Conservation (phyloP, 1,139 yeast genomes). For the Saccharomyces pastorianus region DNA sequence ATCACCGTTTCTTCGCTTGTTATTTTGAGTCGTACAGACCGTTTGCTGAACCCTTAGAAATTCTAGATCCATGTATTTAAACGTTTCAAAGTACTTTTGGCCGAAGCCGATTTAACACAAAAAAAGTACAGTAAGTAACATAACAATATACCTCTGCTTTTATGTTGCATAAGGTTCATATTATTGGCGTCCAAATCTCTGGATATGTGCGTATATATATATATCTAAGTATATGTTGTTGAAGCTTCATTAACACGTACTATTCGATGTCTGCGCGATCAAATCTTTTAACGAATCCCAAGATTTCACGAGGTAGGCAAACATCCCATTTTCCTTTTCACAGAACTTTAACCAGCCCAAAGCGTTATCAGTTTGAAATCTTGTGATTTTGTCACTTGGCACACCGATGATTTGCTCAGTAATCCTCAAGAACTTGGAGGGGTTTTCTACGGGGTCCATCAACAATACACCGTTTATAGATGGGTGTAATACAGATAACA, state of each 20-base stretch:
- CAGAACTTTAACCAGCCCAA: neutral
- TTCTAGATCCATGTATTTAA: neutral
- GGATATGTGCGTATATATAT: neutral
- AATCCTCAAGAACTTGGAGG: conserved; percentile 16
- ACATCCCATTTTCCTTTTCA: neutral
- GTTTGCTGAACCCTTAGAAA: neutral
- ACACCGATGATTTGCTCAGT: conserved; percentile 14
- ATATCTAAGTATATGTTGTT: neutral
- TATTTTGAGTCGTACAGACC: too few species aligned
- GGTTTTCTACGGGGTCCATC: conserved; percentile 25
- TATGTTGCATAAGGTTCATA: neutral
- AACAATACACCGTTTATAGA: conserved; percentile 23
- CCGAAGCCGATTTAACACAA: neutral
- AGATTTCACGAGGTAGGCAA: neutral
- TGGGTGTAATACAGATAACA: conserved; percentile 24
- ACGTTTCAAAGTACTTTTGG: neutral
- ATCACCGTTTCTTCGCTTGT: neutral
- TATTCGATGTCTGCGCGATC: neutral
- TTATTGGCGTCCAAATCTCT: too few species aligned
- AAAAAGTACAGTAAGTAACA: neutral
- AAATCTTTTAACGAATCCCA: neutral
- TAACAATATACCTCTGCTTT: neutral
- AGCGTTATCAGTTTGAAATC: conserved; percentile 3
- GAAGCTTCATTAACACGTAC: neutral
- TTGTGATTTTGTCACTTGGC: conserved; percentile 1